A percentile compares a stretch with the other conserved stretches of the same genome.
Conservation (phyloP, 306 rosid genomes). For the Echinosophora koreensis region DNA sequence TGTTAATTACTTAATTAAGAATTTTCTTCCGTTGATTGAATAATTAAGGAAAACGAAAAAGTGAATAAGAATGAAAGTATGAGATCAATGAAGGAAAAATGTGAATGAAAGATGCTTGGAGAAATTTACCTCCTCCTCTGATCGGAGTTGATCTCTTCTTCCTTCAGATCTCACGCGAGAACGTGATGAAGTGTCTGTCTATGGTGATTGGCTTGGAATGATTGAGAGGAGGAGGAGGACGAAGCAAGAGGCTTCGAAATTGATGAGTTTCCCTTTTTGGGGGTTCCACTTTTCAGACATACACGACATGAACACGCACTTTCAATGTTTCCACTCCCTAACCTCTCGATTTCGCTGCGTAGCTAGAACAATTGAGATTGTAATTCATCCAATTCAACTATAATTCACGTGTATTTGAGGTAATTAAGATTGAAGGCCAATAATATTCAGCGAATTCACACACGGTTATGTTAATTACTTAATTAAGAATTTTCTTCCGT, state of each 20-base stretch:
- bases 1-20: background rate
- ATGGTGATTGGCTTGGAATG: background rate
- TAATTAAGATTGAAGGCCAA: background rate
- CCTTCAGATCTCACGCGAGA: constrained; percentile 51
- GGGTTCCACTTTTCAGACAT: background rate
- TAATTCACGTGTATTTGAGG: background rate
- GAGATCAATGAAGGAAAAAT: constrained; percentile 41
- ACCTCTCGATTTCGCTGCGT: background rate
- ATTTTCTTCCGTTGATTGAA: background rate
- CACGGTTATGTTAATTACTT: background rate
- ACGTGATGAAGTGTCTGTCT: constrained; percentile 1
- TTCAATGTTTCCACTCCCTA: background rate
- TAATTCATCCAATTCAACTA: background rate
- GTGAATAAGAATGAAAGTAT: background rate
- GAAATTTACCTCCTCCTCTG: constrained; percentile 25
- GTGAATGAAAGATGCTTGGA: constrained; percentile 44
- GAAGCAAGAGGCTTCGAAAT: constrained; percentile 11
- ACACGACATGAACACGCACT: constrained; percentile 36
- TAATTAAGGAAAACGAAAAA: background rate
- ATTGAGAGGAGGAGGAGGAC: background rate
- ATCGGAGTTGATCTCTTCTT: constrained; percentile 21
- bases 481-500: background rate
- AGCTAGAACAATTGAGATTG: constrained; percentile 6
- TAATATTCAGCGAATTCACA: background rate
- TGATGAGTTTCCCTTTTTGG: background rate